These are phyloP conservation scores for Naegleria gruberi DNA, from an alignment of 208 protist species.

Conservation along the genomic window DNA sequence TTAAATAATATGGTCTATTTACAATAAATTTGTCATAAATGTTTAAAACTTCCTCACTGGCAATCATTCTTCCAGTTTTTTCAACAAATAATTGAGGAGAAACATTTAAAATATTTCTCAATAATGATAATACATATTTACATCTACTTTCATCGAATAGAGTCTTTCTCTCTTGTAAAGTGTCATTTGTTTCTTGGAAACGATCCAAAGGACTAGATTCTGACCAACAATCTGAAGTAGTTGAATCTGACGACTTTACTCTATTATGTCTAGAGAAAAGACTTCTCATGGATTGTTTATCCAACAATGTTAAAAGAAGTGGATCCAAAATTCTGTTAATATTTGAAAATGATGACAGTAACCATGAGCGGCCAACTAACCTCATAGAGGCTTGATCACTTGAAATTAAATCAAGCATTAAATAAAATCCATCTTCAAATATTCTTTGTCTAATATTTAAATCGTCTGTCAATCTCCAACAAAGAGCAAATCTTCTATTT, in stretches of 20 bases:
- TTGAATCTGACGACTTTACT: not conserved
- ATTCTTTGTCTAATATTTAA: not conserved
- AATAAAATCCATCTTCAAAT: slow-evolving; percentile 6
- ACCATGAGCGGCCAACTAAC: not conserved
- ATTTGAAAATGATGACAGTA: not conserved
- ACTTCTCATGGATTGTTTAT: not conserved
- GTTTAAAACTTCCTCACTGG: not conserved
- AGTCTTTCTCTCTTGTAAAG: not conserved
- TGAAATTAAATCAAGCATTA: slow-evolving; percentile 8
- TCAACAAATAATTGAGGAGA: not conserved
- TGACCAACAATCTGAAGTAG: not conserved
- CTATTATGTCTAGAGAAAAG: not conserved
- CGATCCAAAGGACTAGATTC: not conserved
- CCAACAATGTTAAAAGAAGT: not conserved
- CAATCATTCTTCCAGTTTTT: not conserved
- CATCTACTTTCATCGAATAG: not conserved
- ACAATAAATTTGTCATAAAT: not conserved
- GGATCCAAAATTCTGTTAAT: slow-evolving; percentile 18
- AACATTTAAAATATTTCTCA: not conserved
- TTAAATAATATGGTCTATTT: not conserved
- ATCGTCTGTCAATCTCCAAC: not conserved
- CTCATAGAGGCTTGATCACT: not conserved
- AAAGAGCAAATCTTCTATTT: not conserved
- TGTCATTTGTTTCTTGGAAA: too few species aligned
- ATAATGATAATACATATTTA: not conserved